phyloP scores from a whole-genome alignment of 106 monocot species.

The Acorus calamus region DNA sequence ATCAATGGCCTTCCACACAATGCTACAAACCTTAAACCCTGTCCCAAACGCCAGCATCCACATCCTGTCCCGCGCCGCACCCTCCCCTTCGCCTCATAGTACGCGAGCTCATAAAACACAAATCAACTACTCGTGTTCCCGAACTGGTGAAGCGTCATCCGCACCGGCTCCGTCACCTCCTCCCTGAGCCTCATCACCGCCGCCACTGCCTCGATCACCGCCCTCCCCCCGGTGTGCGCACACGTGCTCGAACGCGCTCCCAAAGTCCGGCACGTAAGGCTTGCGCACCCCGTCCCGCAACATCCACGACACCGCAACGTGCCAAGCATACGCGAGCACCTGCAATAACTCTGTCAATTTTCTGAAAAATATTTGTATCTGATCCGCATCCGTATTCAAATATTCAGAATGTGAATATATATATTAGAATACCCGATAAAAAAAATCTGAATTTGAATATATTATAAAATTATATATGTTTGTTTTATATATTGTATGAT shows the following conservation, averaged over 20 bases:
- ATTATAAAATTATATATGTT: too few species aligned
- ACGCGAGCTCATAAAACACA: conserved; percentile 72
- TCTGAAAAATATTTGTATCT: too few species aligned
- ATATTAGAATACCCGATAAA: too few species aligned
- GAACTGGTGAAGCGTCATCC: conserved; percentile 65
- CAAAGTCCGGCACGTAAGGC: conserved; percentile 54
- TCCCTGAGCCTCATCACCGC: conserved; percentile 25
- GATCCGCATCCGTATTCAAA: too few species aligned
- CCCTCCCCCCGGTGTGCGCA: conserved; percentile 84
- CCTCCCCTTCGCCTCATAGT: conserved; percentile 64
- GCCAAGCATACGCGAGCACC: conserved; percentile 17
- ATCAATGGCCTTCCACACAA: conserved; percentile 39
- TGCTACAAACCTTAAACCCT: conserved; percentile 67
- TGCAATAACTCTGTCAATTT: too few species aligned
- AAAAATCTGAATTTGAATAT: too few species aligned
- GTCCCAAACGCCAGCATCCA: conserved; percentile 89
- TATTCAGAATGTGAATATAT: too few species aligned
- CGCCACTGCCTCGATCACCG: conserved; percentile 53
- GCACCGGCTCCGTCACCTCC: conserved; percentile 47
- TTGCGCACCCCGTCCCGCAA: conserved; percentile 3
- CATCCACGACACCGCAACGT: not conserved
- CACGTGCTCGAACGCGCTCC: conserved; percentile 69
- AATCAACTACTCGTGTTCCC: conserved; percentile 80
- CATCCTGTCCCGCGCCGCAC: conserved; percentile 41
- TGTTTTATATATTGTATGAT: too few species aligned